phyloP scores from a whole-genome alignment of 2,329 filamentous ascomycete genomes.

The Diaporthe velutina region DNA sequence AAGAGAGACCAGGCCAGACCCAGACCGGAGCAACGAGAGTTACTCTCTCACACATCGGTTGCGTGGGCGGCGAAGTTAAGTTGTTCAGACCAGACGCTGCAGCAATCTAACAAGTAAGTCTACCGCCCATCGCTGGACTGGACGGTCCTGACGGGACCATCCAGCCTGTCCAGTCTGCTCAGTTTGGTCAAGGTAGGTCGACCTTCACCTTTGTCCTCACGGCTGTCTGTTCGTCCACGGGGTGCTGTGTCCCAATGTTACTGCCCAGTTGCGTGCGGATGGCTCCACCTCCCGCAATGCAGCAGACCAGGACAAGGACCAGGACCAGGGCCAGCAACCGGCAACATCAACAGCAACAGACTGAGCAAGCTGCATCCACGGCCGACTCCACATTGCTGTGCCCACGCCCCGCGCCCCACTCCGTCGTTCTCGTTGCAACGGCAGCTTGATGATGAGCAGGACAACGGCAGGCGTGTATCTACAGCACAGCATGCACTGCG shows the following conservation, averaged over 20 bases:
- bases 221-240: neutral
- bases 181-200: neutral
- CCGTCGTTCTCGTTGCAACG: constrained; percentile 11
- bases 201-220: neutral
- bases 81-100: constrained; percentile 11
- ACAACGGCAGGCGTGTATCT: neutral
- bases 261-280: constrained; percentile 32
- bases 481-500: neutral
- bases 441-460: constrained; percentile 15
- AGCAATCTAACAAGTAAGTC: too few species aligned
- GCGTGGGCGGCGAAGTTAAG: constrained; percentile 17
- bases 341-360: constrained; percentile 20
- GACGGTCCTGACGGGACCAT: neutral
- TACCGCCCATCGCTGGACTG: neutral
- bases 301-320: neutral
- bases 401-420: constrained; percentile 17
- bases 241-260: constrained; percentile 14
- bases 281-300: constrained; percentile 34
- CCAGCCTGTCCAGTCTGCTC: neutral
- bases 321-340: neutral
- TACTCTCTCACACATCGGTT: constrained; percentile 22
- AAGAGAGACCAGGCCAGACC: constrained; percentile 13
- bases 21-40: constrained; percentile 23
- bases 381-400: constrained; percentile 18
- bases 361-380: constrained; percentile 11